Evolutionary conservation across 2,329 filamentous ascomycete genomes (phyloP).

Genomic region (Xylaria multiplex): DNA sequence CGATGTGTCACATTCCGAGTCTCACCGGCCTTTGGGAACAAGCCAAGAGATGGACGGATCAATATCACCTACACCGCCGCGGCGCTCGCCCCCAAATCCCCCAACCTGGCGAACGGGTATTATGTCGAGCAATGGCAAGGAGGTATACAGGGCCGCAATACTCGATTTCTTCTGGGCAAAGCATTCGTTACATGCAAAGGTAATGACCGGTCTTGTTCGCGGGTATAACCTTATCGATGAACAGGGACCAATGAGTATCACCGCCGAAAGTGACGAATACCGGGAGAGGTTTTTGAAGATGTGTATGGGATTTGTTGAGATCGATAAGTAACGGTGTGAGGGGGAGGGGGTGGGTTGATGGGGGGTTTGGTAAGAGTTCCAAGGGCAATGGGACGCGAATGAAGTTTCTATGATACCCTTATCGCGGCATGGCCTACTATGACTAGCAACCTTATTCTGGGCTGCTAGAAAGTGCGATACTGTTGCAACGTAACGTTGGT

Average conservation of each 20-base stretch:
- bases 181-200: conserved; percentile 72
- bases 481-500: too few species aligned
- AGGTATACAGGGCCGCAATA: conserved; percentile 73
- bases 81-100: conserved; percentile 49
- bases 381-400: not conserved
- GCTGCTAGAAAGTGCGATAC: too few species aligned
- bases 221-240: conserved; percentile 70
- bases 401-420: conserved; percentile 14
- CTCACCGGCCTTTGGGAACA: conserved; percentile 60
- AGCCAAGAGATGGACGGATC: conserved; percentile 27
- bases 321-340: conserved; percentile 34
- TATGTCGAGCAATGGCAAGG: conserved; percentile 68
- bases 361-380: not conserved
- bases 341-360: not conserved
- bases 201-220: conserved; percentile 72
- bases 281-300: conserved; percentile 62
- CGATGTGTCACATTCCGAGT: conserved; percentile 37
- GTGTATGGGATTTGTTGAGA: conserved; percentile 56
- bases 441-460: not conserved
- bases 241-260: conserved; percentile 79
- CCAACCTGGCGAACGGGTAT: conserved; percentile 71
- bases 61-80: conserved; percentile 46
- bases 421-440: not conserved
- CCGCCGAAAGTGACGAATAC: conserved; percentile 75
- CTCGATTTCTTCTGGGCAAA: conserved; percentile 85